Conservation (phyloP, 2,329 filamentous ascomycete species). For the Ascochyta fabae region DNA sequence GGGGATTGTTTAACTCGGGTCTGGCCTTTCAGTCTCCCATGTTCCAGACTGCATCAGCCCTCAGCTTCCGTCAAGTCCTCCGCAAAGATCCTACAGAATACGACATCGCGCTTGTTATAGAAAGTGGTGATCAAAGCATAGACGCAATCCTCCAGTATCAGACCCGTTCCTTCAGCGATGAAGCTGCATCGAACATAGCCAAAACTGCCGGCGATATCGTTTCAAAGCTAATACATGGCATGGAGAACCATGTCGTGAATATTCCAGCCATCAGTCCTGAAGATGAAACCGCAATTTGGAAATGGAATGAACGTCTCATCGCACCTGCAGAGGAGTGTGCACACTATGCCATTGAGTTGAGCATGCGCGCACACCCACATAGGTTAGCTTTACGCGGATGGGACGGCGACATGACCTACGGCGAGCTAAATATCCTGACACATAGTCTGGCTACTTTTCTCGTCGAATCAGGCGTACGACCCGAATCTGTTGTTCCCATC, state of each 20-base stretch:
- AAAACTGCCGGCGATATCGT: too few species aligned
- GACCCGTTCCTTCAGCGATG: too few species aligned
- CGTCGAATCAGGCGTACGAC: neutral
- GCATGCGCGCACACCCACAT: conserved; percentile 10
- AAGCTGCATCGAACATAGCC: too few species aligned
- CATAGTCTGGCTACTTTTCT: conserved; percentile 17
- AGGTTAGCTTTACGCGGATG: conserved; percentile 18
- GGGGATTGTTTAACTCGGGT: too few species aligned
- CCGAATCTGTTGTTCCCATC: conserved; percentile 19
- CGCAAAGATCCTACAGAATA: too few species aligned
- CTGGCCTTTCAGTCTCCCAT: too few species aligned
- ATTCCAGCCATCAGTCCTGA: neutral
- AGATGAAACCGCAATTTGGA: neutral
- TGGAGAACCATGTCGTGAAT: neutral
- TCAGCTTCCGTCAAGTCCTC: too few species aligned
- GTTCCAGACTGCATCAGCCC: too few species aligned
- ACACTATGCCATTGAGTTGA: conserved; percentile 11
- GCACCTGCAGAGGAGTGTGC: conserved; percentile 6
- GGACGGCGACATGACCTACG: conserved; percentile 24
- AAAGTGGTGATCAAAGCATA: too few species aligned
- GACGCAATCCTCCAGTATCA: too few species aligned
- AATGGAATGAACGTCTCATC: neutral
- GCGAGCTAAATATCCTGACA: conserved; percentile 16
- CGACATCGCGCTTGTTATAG: too few species aligned
- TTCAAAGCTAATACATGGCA: too few species aligned